These are phyloP conservation scores for Metschnikowia lochheadii DNA, from an alignment of 805 yeast genomes.

Conservation along the genomic window DNA sequence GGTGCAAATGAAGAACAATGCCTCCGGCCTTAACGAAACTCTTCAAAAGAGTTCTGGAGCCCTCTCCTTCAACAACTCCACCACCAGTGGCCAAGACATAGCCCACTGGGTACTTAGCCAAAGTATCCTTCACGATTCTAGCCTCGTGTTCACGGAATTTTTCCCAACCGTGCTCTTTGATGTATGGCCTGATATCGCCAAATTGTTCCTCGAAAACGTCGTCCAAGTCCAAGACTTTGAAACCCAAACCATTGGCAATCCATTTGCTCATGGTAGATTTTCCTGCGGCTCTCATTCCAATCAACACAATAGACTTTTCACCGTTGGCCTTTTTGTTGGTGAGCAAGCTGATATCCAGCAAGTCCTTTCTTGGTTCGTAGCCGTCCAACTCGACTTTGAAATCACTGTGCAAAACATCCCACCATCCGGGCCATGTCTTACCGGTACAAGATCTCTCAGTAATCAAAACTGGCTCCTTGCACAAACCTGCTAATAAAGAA, in stretches of 20 bases:
- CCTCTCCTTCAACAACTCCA: slow-evolving; percentile 79
- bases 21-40: slow-evolving; percentile 57
- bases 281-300: slow-evolving; percentile 99
- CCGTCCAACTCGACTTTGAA: slow-evolving; percentile 71
- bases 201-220: slow-evolving; percentile 55
- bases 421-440: slow-evolving; percentile 99
- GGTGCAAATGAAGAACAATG: slow-evolving; percentile 83
- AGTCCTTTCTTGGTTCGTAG: slow-evolving; percentile 40
- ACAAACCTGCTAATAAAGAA: slow-evolving; percentile 78
- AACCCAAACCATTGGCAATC: slow-evolving; percentile 67
- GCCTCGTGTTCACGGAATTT: slow-evolving; percentile 70
- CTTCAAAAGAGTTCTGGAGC: slow-evolving; percentile 62
- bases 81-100: slow-evolving; percentile 92
- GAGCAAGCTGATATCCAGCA: slow-evolving; percentile 17
- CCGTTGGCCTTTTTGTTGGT: slow-evolving; percentile 31
- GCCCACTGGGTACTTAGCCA: slow-evolving; percentile 41
- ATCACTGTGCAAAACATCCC: slow-evolving; percentile 80
- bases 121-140: slow-evolving; percentile 47
- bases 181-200: slow-evolving; percentile 55
- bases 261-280: slow-evolving; percentile 82
- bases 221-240: slow-evolving; percentile 74
- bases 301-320: slow-evolving; percentile 62
- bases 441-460: slow-evolving; percentile 90
- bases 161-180: slow-evolving; percentile 79
- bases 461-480: slow-evolving; percentile 59